Evolutionary conservation across 441 rosid genomes (phyloP), one percentile per base, ranked within the genome.

Genomic region (Brassica balearica): DNA sequence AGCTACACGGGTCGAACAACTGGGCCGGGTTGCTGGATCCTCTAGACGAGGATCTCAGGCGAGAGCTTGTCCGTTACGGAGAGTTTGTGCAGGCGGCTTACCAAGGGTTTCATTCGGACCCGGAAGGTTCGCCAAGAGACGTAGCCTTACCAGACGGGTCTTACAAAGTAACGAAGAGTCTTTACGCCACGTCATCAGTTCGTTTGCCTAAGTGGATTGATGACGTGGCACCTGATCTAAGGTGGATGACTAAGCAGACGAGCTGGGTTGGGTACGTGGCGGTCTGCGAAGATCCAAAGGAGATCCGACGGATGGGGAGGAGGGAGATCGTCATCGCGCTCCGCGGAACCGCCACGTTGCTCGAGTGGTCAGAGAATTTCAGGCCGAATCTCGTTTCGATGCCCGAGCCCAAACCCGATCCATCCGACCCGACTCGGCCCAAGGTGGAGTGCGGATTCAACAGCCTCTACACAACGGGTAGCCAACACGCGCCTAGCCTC

Each of bases 201-300:
- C 83, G 89, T 3, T 74, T 90, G 36, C 95, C 92, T 51, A 79
- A 84, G 27, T 90, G 95, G 92, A 86, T 90, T 0, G 89, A 90
- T 48, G 87, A 87, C 36, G 78, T 87, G 76, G 91, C 89, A 1
- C 95, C 92, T 0, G 89, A 93, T 85, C 90, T 93, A 3, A 83
- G 88, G 38, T 88, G 95, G 92, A 86, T 90, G 91, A 90, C 92
- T 6, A 91, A 90, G 61, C 81, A 91, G 71, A 87, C 92, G 6
- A 90, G 95, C 68, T 87, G 95, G 90, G 84, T 89, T 56, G 95
- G 95, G 1, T 90, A 82, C 80, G 95, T 90, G 15, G 95, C 95
- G n/a, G 92, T 90, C 1, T 90, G 91, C 25, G 92, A 88, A 11
- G 92, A 90, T 36, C 74, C 27, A 32, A 69, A 29, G 4, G 95